Percentiles rank a stretch among this genome's conserved stretches.
Evolutionary conservation across 2,329 filamentous ascomycete species (phyloP).

Genomic region (Colletotrichum cordylinicola): DNA sequence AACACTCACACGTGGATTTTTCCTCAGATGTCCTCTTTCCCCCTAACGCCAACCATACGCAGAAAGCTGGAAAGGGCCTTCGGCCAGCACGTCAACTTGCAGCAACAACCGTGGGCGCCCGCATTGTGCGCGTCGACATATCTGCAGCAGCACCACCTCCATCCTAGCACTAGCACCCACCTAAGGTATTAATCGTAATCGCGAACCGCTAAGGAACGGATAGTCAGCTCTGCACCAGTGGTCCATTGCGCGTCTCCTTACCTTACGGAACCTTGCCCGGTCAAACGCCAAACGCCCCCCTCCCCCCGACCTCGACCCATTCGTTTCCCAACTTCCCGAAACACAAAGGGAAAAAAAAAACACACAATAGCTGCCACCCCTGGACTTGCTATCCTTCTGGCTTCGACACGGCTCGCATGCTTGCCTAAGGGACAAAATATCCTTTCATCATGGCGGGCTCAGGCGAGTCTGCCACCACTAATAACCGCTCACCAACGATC

Average conservation of each 20-base stretch:
- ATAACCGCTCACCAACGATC: neutral
- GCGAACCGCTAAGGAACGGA: neutral
- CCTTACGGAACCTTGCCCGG: neutral
- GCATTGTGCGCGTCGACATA: neutral
- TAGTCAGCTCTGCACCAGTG: neutral
- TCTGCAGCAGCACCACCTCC: neutral
- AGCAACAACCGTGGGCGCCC: neutral
- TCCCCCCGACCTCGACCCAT: neutral
- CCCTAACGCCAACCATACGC: neutral
- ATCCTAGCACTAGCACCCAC: neutral
- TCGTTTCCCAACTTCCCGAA: slow-evolving; percentile 2
- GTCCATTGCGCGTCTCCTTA: neutral
- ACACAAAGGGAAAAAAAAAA: slow-evolving; percentile 11
- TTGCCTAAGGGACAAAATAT: slow-evolving; percentile 1
- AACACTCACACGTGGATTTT: neutral
- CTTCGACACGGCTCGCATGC: slow-evolving; percentile 1
- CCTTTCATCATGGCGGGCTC: slow-evolving; percentile 21
- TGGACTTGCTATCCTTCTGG: neutral
- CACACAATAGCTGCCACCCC: neutral
- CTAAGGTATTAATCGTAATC: neutral
- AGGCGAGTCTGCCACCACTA: slow-evolving; percentile 10
- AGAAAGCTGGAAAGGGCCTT: neutral
- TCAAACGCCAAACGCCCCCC: neutral
- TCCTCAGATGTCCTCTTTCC: neutral
- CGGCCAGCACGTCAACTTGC: neutral